Conservation (phyloP, 805 yeast species). For the Diddensiella santjacobensis region DNA sequence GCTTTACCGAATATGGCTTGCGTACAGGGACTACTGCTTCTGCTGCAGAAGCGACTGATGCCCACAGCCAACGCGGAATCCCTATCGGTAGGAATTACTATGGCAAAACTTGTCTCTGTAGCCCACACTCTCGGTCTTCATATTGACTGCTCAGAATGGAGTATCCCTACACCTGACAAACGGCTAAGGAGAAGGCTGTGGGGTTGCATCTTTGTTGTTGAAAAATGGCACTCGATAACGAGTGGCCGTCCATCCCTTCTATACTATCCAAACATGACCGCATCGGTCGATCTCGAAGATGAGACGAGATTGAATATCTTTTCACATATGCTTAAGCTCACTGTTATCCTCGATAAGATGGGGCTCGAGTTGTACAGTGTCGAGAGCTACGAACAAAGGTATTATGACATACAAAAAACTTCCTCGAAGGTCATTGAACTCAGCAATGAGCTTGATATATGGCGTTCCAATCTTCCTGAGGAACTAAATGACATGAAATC, state of each 20-base stretch:
- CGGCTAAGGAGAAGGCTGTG: slow-evolving; percentile 33
- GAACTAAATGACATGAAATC: slow-evolving; percentile 28
- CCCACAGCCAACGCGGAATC: slow-evolving; percentile 33
- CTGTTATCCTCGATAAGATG: slow-evolving; percentile 28
- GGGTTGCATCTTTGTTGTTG: slow-evolving; percentile 35
- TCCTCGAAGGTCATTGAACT: slow-evolving; percentile 19
- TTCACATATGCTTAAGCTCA: slow-evolving; percentile 27
- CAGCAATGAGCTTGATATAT: slow-evolving; percentile 21
- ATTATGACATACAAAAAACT: slow-evolving; percentile 11
- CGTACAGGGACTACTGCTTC: slow-evolving; percentile 32
- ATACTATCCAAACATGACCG: slow-evolving; percentile 20
- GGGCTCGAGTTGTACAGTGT: slow-evolving; percentile 25
- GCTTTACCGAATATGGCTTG: slow-evolving; percentile 30
- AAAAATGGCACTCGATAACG: slow-evolving; percentile 35
- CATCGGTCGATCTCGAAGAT: slow-evolving; percentile 18
- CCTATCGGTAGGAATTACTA: slow-evolving; percentile 23
- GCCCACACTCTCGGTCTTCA: slow-evolving; percentile 34
- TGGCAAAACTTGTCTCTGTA: slow-evolving; percentile 30
- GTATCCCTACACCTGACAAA: slow-evolving; percentile 32
- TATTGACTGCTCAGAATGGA: slow-evolving; percentile 35
- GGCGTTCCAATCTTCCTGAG: slow-evolving; percentile 28
- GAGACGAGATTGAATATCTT: slow-evolving; percentile 29
- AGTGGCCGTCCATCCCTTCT: slow-evolving; percentile 34
- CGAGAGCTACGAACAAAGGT: slow-evolving; percentile 17
- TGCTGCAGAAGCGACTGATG: slow-evolving; percentile 30